A percentile compares a stretch with the other conserved stretches of the same genome.
These are phyloP conservation scores for Penicillium sp. DNA, from an alignment of 2,329 filamentous ascomycete species.

Conservation along the genomic window DNA sequence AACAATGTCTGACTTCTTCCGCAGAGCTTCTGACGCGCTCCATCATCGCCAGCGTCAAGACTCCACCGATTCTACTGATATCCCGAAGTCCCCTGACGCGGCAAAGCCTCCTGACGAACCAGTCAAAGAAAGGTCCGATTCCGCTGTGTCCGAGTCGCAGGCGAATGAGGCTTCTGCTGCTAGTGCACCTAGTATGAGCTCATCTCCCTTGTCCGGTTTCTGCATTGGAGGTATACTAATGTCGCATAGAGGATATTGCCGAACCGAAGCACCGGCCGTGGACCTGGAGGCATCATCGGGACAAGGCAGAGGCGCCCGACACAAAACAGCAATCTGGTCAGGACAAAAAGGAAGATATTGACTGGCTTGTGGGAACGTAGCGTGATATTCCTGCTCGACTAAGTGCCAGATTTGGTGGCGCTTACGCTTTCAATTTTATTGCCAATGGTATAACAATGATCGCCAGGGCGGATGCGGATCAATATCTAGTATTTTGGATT, in stretches of 20 bases:
- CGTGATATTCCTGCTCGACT: not conserved
- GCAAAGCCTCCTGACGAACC: constrained; percentile 8
- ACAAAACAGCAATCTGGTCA: constrained; percentile 9
- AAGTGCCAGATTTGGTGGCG: no score
- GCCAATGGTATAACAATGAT: no score
- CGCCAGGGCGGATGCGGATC: no score
- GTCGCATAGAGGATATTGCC: not conserved
- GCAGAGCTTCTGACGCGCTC: constrained; percentile 21
- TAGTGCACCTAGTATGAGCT: constrained; percentile 7
- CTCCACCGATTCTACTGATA: constrained; percentile 11
- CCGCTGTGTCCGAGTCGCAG: constrained; percentile 8
- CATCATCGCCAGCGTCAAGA: constrained; percentile 16
- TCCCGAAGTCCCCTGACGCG: constrained; percentile 4
- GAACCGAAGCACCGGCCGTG: constrained; percentile 9
- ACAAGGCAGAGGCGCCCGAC: not conserved
- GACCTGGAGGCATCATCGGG: constrained; percentile 11
- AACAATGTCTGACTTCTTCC: constrained; percentile 18
- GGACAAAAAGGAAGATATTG: constrained; percentile 6
- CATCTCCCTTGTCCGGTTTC: not conserved
- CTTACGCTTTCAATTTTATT: no score
- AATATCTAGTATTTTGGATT: no score
- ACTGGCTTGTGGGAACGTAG: constrained; percentile 14
- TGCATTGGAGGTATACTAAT: constrained; percentile 1
- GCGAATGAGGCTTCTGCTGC: constrained; percentile 6
- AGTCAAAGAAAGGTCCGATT: not conserved